Percentiles rank a stretch among this genome's conserved stretches.
phyloP scores from a whole-genome alignment of 1,284 basidiomycete genomes.

The Trametes hirsuta region DNA sequence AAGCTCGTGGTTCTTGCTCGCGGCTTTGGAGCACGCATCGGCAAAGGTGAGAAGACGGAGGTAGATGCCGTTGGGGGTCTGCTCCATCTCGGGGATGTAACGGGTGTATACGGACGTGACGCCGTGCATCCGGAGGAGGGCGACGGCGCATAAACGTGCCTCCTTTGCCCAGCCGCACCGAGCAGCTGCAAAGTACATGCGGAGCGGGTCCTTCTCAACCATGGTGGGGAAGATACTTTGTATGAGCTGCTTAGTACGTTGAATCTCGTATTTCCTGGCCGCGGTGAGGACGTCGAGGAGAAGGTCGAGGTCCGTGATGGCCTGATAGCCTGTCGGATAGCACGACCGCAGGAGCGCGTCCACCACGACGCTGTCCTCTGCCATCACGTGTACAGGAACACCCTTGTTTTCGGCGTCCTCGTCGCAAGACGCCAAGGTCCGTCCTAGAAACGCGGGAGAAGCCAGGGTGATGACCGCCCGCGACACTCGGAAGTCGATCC shows the following conservation, averaged over 20 bases:
- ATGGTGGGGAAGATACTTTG: constrained; percentile 8
- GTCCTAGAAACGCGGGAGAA: constrained; percentile 9
- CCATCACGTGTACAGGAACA: too few species aligned
- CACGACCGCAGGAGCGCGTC: constrained; percentile 42
- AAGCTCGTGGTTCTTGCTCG: background rate
- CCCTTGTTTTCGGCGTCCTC: too few species aligned
- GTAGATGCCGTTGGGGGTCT: constrained; percentile 1
- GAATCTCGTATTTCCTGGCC: constrained; percentile 26
- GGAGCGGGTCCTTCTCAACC: constrained; percentile 21
- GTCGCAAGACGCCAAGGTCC: too few species aligned
- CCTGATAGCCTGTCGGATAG: constrained; percentile 36
- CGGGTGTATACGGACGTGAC: background rate
- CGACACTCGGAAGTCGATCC: constrained; percentile 21
- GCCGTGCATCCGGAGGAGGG: background rate
- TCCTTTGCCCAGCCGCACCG: constrained; percentile 8
- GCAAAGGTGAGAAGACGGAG: constrained; percentile 8
- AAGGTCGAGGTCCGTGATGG: constrained; percentile 6
- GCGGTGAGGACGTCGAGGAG: constrained; percentile 14
- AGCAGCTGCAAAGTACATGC: constrained; percentile 7
- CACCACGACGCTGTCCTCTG: constrained; percentile 37
- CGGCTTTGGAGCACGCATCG: background rate
- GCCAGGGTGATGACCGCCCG: constrained; percentile 21
- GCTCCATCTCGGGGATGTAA: constrained; percentile 4
- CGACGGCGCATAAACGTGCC: background rate
- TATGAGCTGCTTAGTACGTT: background rate